Percentiles rank a stretch among this genome's conserved stretches.
phyloP scores from a whole-genome alignment of 2,329 filamentous ascomycete genomes.

The Fusarium coffeatum region DNA sequence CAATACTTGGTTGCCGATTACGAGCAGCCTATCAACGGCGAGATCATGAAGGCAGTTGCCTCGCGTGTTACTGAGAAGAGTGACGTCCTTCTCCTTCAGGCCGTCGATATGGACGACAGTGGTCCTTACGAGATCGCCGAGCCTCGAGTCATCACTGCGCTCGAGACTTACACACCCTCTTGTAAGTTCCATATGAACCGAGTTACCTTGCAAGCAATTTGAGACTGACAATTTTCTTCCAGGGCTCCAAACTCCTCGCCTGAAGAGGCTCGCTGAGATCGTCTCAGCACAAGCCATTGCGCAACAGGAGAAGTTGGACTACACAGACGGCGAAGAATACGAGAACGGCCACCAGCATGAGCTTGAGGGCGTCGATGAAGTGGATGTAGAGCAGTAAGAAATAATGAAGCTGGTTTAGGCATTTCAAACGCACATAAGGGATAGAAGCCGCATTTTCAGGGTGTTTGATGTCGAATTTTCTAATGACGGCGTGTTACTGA shows the following conservation, averaged over 20 bases:
- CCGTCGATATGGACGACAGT: constrained; percentile 99
- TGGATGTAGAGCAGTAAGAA: constrained; percentile 48
- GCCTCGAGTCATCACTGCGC: constrained; percentile 91
- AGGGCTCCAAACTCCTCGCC: constrained; percentile 95
- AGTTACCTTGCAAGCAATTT: constrained; percentile 7
- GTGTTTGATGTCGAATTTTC: constrained; percentile 47
- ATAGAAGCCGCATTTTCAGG: constrained; percentile 48
- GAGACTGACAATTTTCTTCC: constrained; percentile 46
- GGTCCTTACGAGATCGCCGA: constrained; percentile 99
- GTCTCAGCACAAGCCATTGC: constrained; percentile 96
- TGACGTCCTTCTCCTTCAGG: constrained; percentile 90
- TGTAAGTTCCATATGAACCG: constrained; percentile 69
- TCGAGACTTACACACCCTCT: constrained; percentile 98
- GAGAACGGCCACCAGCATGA: constrained; percentile 60
- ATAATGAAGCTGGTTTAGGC: constrained; percentile 42
- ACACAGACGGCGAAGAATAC: constrained; percentile 57
- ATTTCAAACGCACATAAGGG: constrained; percentile 46
- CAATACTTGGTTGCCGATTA: constrained; percentile 99
- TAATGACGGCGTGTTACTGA: constrained; percentile 42
- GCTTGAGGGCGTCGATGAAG: constrained; percentile 64
- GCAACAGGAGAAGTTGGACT: constrained; percentile 88
- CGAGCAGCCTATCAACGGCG: constrained; percentile 98
- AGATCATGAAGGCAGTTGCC: constrained; percentile 99
- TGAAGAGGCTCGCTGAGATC: constrained; percentile 98
- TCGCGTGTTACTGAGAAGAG: constrained; percentile 98